These are phyloP conservation scores for Melastoma malabathricum DNA, from an alignment of 345 rosid genomes.

Conservation along the genomic window DNA sequence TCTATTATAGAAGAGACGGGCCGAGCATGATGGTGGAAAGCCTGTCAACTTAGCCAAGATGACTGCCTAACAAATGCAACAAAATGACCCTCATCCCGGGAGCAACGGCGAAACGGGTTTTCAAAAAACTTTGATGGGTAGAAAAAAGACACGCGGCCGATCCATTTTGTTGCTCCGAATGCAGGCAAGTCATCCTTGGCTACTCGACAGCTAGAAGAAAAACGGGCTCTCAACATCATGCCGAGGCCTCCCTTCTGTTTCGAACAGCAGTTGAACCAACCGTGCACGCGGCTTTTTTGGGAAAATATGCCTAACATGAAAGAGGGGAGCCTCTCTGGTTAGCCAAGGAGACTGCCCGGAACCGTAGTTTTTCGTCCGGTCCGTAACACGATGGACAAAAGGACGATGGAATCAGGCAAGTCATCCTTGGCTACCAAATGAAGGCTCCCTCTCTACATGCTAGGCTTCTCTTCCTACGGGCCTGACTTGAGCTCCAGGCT, in stretches of 20 bases:
- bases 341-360: conserved; percentile 35
- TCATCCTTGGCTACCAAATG: conserved; percentile 45
- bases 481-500: too few species aligned
- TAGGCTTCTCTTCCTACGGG: conserved; percentile 14
- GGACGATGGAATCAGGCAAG: conserved; percentile 26
- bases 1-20: conserved; percentile 26
- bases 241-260: conserved; percentile 13
- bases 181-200: conserved; percentile 36
- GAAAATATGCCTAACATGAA: conserved; percentile 19
- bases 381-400: too few species aligned
- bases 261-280: not conserved
- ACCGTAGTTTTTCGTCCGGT: not conserved
- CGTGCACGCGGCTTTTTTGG: not conserved
- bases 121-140: too few species aligned
- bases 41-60: conserved; percentile 24
- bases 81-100: too few species aligned
- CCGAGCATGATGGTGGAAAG: conserved; percentile 24
- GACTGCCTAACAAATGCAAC: conserved; percentile 18
- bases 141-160: too few species aligned
- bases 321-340: conserved; percentile 19
- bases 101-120: too few species aligned
- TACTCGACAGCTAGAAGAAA: conserved; percentile 8
- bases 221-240: conserved; percentile 20
- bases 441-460: conserved; percentile 23
- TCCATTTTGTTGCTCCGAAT: too few species aligned